phyloP scores from a whole-genome alignment of 192 early-diverging fungal species.

The Gryganskiella cystojenkinii region DNA sequence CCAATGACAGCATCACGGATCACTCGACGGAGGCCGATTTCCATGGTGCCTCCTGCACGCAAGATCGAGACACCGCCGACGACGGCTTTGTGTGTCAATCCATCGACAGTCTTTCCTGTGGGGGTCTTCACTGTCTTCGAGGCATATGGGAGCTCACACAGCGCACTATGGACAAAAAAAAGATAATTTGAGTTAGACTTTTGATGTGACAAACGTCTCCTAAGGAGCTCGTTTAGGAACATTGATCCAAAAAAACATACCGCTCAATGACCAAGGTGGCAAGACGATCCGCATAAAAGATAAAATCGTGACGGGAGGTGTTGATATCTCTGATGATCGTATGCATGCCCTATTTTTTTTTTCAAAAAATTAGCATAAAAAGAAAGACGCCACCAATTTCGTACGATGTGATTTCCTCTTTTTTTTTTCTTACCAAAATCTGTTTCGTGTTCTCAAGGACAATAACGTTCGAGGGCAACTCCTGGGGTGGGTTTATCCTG shows the following conservation, averaged over 20 bases:
- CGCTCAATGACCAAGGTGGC: constrained; percentile 87
- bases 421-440: constrained; percentile 55
- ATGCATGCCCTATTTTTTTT: constrained; percentile 69
- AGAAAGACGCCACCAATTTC: neutral
- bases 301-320: constrained; percentile 85
- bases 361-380: neutral
- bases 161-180: constrained; percentile 54
- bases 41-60: constrained; percentile 93
- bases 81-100: constrained; percentile 48
- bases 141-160: constrained; percentile 69
- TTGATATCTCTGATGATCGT: constrained; percentile 82
- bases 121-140: constrained; percentile 67
- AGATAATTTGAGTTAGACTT: constrained; percentile 2
- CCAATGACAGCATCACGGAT: constrained; percentile 85
- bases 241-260: too few relatives aligned
- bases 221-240: too few relatives aligned
- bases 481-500: constrained; percentile 47
- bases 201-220: too few relatives aligned
- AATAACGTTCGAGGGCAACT: constrained; percentile 57
- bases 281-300: constrained; percentile 92
- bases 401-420: neutral
- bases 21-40: constrained; percentile 83
- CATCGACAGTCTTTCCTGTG: constrained; percentile 63
- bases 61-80: constrained; percentile 85
- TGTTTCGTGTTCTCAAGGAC: constrained; percentile 66